These are phyloP conservation scores for Globisporangium cederbergense DNA, from an alignment of 352 stramenopile genomes.

Conservation along the genomic window DNA sequence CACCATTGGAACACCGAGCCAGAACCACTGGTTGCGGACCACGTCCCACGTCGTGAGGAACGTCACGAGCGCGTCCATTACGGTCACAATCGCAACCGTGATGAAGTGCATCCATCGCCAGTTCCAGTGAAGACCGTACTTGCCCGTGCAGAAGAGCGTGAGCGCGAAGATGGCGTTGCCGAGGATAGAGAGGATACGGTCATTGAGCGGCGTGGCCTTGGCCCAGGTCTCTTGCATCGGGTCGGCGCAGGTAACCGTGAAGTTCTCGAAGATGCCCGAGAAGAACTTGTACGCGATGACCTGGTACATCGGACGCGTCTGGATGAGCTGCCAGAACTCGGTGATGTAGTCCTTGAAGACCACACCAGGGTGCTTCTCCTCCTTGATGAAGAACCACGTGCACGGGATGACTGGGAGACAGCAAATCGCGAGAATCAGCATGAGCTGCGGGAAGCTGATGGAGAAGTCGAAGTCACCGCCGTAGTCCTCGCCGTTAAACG, in stretches of 20 bases:
- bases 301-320: constrained; percentile 45
- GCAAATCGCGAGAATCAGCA: constrained; percentile 39
- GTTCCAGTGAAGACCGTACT: constrained; percentile 27
- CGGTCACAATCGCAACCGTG: constrained; percentile 25
- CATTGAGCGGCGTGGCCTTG: constrained; percentile 31
- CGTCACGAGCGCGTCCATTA: constrained; percentile 22
- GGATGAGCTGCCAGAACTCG: constrained; percentile 37
- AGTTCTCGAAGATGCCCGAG: constrained; percentile 27
- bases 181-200: constrained; percentile 36
- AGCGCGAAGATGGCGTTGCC: constrained; percentile 17
- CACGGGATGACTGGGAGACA: too few relatives aligned
- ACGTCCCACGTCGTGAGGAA: background rate
- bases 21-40: too few relatives aligned
- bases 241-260: constrained; percentile 29
- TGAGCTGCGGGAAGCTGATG: constrained; percentile 39
- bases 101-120: constrained; percentile 32
- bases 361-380: constrained; percentile 6
- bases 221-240: constrained; percentile 37
- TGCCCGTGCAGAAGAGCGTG: constrained; percentile 5
- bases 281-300: constrained; percentile 45
- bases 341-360: constrained; percentile 38
- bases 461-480: constrained; percentile 48
- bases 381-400: too few relatives aligned
- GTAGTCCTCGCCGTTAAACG: constrained; percentile 50
- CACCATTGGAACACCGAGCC: too few relatives aligned